Base-by-base conservation (phyloP, 495 filamentous ascomycete species). In the Tuber calosporum region DNA sequence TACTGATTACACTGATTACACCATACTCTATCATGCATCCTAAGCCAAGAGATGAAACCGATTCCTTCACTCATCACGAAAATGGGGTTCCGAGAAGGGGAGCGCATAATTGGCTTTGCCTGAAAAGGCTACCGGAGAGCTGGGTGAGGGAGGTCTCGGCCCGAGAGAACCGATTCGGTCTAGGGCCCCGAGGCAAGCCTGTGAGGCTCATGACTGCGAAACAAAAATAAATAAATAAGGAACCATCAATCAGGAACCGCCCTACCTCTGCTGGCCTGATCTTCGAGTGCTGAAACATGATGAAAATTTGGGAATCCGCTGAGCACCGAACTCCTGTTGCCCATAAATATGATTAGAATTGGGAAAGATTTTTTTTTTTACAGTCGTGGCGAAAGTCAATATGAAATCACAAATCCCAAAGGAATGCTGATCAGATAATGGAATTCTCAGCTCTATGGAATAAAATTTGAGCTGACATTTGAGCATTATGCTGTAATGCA, bases 241-340 rank as follows among this genome's bases (percentile, higher is more conserved):
- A 34, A 62, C 13, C 13, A 62, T 30, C 53, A 62, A 34, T 34
- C 53, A 34, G 53, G 34, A 62, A 62, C 53, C 26, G 34, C 7
- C 26, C 53, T 30, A 34, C 26, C 39, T 8, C 11, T n/a, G 5
- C 26, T 34, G 53, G 26, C 13, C 8, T 34, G 19, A 30, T 62
- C 53, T 30, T 62, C 53, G 53, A 62, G 53, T 62, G 53, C 53
- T 62, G 53, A 62, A 62, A 62, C 53, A 62, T 62, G 53, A 62
- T 62, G 53, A 62, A 62, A 62, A 34, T 34, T 34, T 62, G 15
- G 26, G 53, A 30, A 34, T 62, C 13, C 13, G 53, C 7, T 62
- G 53, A 9, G 53, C 30, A 62, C 30, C 26, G 34, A 17, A 62
- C n/a, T 30, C 26, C 26, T 30, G 19, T 62, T 0, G 53, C 11